These are phyloP conservation scores for Auricularia sp. DNA, from an alignment of 768 basidiomycete species.

Conservation along the genomic window DNA sequence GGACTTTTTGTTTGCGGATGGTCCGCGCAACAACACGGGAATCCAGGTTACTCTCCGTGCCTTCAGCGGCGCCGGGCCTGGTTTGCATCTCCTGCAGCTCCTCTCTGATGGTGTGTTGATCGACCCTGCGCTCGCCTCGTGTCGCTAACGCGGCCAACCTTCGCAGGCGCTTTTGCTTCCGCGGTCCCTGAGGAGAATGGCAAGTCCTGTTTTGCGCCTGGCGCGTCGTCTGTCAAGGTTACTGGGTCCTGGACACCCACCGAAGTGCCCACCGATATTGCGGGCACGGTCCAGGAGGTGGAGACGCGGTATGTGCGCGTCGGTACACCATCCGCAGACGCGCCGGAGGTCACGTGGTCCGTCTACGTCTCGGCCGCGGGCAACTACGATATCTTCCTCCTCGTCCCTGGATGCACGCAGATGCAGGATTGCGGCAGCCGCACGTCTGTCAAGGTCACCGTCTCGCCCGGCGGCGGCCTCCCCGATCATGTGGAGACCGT, in stretches of 20 bases:
- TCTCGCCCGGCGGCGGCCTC: conserved; percentile 65
- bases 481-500: conserved; percentile 58
- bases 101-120: conserved; percentile 63
- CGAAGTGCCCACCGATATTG: conserved; percentile 56
- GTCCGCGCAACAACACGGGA: conserved; percentile 64
- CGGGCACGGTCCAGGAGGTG: conserved; percentile 71
- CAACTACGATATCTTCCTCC: conserved; percentile 71
- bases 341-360: conserved; percentile 81
- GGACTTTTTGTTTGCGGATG: conserved; percentile 74
- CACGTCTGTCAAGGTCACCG: conserved; percentile 72
- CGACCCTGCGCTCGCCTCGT: background rate
- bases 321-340: conserved; percentile 45
- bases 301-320: conserved; percentile 58
- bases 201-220: conserved; percentile 68
- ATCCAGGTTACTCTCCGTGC: conserved; percentile 72
- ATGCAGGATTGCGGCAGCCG: conserved; percentile 72
- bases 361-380: conserved; percentile 90
- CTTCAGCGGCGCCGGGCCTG: conserved; percentile 67
- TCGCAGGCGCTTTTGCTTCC: conserved; percentile 62
- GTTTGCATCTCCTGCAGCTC: conserved; percentile 84
- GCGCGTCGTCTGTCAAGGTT: conserved; percentile 53
- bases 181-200: conserved; percentile 50
- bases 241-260: conserved; percentile 64
- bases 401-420: conserved; percentile 76
- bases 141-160: conserved; percentile 1